These are phyloP conservation scores for Phytopythium aichiense DNA, from an alignment of 352 stramenopile genomes.

Conservation along the genomic window DNA sequence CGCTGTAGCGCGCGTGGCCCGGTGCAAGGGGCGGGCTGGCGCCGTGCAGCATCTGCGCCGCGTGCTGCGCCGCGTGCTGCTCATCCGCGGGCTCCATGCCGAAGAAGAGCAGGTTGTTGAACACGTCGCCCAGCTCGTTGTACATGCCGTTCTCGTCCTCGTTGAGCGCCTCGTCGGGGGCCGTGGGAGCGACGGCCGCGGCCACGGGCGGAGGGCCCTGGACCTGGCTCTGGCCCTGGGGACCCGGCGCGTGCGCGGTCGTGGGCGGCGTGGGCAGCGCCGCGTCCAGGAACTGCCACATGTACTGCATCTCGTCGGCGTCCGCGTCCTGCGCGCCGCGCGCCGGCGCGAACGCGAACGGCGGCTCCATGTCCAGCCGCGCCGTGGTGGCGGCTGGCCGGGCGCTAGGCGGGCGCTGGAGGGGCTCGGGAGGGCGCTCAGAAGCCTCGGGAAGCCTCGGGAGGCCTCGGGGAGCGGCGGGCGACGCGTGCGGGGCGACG, in stretches of 20 bases:
- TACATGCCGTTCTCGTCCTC: slow-evolving; percentile 49
- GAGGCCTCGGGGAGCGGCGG: no score
- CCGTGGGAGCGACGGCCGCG: slow-evolving; percentile 10
- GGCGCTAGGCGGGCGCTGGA: background rate
- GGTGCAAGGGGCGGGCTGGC: slow-evolving; percentile 5
- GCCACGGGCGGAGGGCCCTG: slow-evolving; percentile 2
- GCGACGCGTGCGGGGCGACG: no score
- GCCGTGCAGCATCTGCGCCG: slow-evolving; percentile 7
- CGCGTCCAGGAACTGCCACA: slow-evolving; percentile 63
- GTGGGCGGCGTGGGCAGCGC: slow-evolving; percentile 40
- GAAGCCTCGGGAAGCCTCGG: no score
- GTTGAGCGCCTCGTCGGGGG: slow-evolving; percentile 26
- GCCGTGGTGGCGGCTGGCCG: background rate
- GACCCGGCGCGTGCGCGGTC: slow-evolving; percentile 15
- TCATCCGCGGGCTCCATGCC: slow-evolving; percentile 39
- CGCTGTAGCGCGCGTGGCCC: slow-evolving; percentile 6
- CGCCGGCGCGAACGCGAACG: slow-evolving; percentile 9
- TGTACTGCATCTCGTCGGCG: slow-evolving; percentile 53
- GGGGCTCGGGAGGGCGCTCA: no score
- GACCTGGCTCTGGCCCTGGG: no score
- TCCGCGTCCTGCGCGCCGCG: slow-evolving; percentile 20
- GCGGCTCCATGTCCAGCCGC: slow-evolving; percentile 11
- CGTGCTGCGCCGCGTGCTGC: slow-evolving; percentile 16
- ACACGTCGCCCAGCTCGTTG: slow-evolving; percentile 65
- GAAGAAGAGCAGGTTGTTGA: slow-evolving; percentile 61